Percentiles rank a stretch among this genome's conserved stretches.
These are phyloP conservation scores for Vitis hybrid DNA, from an alignment of 177 flowering plant species.

Conservation along the genomic window DNA sequence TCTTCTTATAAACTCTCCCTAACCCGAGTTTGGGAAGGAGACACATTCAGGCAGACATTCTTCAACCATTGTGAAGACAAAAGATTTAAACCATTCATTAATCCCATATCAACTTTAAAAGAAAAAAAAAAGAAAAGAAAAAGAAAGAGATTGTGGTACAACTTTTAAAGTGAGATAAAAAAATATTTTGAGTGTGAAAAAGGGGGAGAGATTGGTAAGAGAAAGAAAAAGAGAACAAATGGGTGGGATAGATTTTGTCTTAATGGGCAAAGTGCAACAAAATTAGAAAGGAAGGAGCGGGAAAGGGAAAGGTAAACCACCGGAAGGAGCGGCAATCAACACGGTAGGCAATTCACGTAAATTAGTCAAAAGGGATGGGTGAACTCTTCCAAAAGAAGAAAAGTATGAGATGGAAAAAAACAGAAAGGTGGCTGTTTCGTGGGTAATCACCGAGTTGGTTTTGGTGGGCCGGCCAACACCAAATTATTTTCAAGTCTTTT, in stretches of 20 bases:
- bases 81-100: background rate
- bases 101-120: background rate
- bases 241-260: background rate
- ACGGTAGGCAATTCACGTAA: slow-evolving; percentile 17
- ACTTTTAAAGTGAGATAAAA: too few relatives aligned
- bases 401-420: slow-evolving; percentile 8
- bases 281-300: slow-evolving; percentile 12
- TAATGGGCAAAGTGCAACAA: background rate
- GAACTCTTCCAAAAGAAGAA: slow-evolving; percentile 9
- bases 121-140: background rate
- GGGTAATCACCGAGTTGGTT: slow-evolving; percentile 11
- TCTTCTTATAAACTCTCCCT: too few relatives aligned
- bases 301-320: slow-evolving; percentile 4
- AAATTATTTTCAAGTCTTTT: background rate
- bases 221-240: background rate
- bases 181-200: too few relatives aligned
- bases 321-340: slow-evolving; percentile 22
- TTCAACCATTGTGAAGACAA: background rate
- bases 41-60: too few relatives aligned
- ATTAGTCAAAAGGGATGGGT: slow-evolving; percentile 27
- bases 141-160: background rate
- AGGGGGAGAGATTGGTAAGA: too few relatives aligned
- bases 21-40: background rate
- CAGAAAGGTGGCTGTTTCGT: slow-evolving; percentile 20
- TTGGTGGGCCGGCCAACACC: slow-evolving; percentile 16